Percentiles rank a stretch among this genome's conserved stretches.
Evolutionary conservation across 495 filamentous ascomycete species (phyloP).

Genomic region (Penicillium silybi): DNA sequence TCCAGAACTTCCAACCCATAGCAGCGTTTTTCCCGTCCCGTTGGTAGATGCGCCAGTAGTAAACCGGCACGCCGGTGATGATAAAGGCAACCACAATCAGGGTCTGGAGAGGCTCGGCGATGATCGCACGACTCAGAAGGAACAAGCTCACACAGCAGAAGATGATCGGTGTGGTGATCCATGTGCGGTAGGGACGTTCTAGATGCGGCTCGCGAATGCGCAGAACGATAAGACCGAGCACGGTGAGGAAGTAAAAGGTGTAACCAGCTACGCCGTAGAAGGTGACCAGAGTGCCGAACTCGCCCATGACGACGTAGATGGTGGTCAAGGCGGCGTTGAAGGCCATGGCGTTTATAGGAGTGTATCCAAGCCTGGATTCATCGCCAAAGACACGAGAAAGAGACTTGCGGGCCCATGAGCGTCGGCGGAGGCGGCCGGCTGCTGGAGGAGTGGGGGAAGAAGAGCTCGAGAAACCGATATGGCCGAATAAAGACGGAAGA

Average conservation of each 20-base stretch:
- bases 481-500: slow-evolving; percentile 77
- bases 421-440: slow-evolving; percentile 48
- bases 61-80: slow-evolving; percentile 76
- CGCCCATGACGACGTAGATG: slow-evolving; percentile 77
- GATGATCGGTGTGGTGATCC: slow-evolving; percentile 94
- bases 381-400: slow-evolving; percentile 57
- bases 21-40: slow-evolving; percentile 44
- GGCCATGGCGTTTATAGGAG: slow-evolving; percentile 83
- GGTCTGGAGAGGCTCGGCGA: slow-evolving; percentile 86
- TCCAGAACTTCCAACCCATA: slow-evolving; percentile 61
- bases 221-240: slow-evolving; percentile 87
- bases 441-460: slow-evolving; percentile 22
- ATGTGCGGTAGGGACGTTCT: slow-evolving; percentile 86
- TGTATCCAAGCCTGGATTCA: slow-evolving; percentile 63
- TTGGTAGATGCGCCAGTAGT: slow-evolving; percentile 75
- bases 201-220: slow-evolving; percentile 83
- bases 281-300: slow-evolving; percentile 86
- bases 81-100: slow-evolving; percentile 82
- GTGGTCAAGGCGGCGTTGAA: slow-evolving; percentile 72
- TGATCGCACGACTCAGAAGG: slow-evolving; percentile 78
- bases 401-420: slow-evolving; percentile 54
- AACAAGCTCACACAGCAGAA: slow-evolving; percentile 98
- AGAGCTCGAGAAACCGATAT: slow-evolving; percentile 65
- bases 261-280: slow-evolving; percentile 98
- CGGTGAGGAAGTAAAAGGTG: slow-evolving; percentile 93